phyloP scores from a whole-genome alignment of 1,139 yeast genomes.

The Arxiozyma telluris region DNA sequence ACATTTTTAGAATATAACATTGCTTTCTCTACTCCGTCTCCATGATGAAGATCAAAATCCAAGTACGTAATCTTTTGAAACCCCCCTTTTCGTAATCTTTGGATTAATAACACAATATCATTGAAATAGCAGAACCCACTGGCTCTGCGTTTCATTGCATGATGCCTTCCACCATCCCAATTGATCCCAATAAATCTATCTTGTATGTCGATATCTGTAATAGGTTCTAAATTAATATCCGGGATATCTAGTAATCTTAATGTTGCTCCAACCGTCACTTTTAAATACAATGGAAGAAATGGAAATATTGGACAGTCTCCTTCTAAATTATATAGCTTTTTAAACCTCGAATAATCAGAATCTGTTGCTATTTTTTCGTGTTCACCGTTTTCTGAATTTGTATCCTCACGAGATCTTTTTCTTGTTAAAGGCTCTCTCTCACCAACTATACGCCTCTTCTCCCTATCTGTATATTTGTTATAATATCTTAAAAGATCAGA shows the following conservation, averaged over 20 bases:
- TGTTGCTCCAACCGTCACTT: slow-evolving; percentile 49
- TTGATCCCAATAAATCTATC: slow-evolving; percentile 41
- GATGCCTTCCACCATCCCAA: slow-evolving; percentile 81
- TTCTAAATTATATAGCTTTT: slow-evolving; percentile 35
- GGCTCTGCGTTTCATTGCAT: slow-evolving; percentile 46
- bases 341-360: neutral
- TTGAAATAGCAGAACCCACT: slow-evolving; percentile 72
- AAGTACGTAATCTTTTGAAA: slow-evolving; percentile 49
- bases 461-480: neutral
- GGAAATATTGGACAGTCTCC: slow-evolving; percentile 64
- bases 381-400: neutral
- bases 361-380: neutral
- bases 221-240: slow-evolving; percentile 10
- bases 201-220: slow-evolving; percentile 5
- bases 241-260: slow-evolving; percentile 39
- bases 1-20: slow-evolving; percentile 50
- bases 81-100: slow-evolving; percentile 36
- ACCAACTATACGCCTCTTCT: neutral
- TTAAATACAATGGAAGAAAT: slow-evolving; percentile 42
- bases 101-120: slow-evolving; percentile 53
- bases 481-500: neutral
- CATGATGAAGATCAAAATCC: slow-evolving; percentile 71
- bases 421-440: neutral
- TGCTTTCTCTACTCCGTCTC: slow-evolving; percentile 70
- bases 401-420: neutral